A percentile compares a stretch with the other conserved stretches of the same genome.
Evolutionary conservation across 1,284 basidiomycete genomes (phyloP).

Genomic region (Athelia psychrophila): DNA sequence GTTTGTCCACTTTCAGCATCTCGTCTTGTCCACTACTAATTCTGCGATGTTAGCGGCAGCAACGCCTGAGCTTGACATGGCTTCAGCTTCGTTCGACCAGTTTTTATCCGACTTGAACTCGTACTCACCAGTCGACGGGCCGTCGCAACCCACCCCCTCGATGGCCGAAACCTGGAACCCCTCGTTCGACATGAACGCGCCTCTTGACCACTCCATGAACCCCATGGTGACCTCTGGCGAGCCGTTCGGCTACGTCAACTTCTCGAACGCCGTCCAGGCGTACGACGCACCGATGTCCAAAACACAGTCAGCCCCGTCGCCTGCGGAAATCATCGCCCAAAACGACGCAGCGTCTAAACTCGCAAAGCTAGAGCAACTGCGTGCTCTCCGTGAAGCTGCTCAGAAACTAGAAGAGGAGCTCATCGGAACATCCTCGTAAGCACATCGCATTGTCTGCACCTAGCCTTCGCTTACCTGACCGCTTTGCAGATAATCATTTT

Average conservation of each 20-base stretch:
- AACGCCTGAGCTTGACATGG: background rate
- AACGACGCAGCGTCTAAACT: conserved; percentile 7
- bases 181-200: too few relatives aligned
- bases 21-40: too few relatives aligned
- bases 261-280: background rate
- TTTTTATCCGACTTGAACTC: background rate
- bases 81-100: background rate
- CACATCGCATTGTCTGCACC: background rate
- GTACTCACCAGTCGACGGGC: too few relatives aligned
- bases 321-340: conserved; percentile 2
- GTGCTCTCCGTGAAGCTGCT: conserved; percentile 14
- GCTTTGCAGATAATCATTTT: too few relatives aligned
- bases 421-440: background rate
- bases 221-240: background rate
- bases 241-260: background rate
- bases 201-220: background rate
- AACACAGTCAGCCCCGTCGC: background rate
- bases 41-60: too few relatives aligned
- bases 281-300: background rate
- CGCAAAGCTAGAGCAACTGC: conserved; percentile 18
- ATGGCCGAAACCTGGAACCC: too few relatives aligned
- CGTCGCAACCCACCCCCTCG: background rate
- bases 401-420: conserved; percentile 18
- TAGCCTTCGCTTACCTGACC: background rate
- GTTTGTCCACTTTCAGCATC: too few relatives aligned